Base-by-base conservation (phyloP, 768 basidiomycete species). In the Tricholoma matsutake region DNA sequence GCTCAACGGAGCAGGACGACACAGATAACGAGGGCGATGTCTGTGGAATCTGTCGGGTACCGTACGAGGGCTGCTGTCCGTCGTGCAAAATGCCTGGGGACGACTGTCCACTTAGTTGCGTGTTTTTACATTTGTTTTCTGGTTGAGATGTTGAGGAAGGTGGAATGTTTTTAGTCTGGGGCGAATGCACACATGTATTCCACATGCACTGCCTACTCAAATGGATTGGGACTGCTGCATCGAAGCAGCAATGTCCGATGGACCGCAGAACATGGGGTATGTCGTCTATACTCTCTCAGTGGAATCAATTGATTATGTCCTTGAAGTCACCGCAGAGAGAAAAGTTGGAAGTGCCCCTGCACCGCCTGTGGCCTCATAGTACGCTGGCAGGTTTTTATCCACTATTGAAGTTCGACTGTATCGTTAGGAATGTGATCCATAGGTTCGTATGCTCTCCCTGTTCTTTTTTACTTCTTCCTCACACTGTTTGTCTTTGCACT, bases 211-310 rank as follows among this genome's bases (percentile, higher is more conserved):
- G 96, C 75, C 77, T 99, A 11, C 81, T 96, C 64, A 97, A 98
- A 73, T 99, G 97, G 97, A 85, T 98, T 61, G 88, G 88, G 3
- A 96, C 95, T 0, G 77, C 86, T 4, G 86, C 91, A 13, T 95
- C 92, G 35, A 98, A 98, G 72, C 88, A 91, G 66, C 94, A 96
- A 66, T 99, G 97, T 79, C 97, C 97, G n/a, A 96, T 99, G 94
- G 96, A 98, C 71, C 81, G 97, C 31, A 78, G 94, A 67, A 79
- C 88, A 2, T 99, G 96, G 96, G 88, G 95, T 96, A 64, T 61
- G 89, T 79, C 5, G 6, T 29, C 16, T 20, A 32, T 25, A 47
- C 32, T 56, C 16, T 16, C 34, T 11, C 57, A 13, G 11, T 7
- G 4, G n/a, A 18, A 22, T 51, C 45, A 22, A 41, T 58, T 14